phyloP scores from a whole-genome alignment of 306 rosid species.

The Prunus armeniaca region DNA sequence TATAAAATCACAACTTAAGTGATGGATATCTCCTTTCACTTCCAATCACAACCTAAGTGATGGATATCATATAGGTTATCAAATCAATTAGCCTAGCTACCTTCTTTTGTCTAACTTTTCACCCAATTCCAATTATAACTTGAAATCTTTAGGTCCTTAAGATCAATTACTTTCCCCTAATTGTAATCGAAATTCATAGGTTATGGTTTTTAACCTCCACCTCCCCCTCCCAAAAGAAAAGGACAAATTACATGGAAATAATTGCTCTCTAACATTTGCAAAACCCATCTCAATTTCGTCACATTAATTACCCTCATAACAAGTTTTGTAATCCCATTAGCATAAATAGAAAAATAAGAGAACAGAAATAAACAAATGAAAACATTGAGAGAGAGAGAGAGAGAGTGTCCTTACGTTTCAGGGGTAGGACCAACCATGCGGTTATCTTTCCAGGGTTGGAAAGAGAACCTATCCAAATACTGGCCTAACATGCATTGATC shows the following conservation, averaged over 20 bases:
- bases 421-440: too few species aligned
- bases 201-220: neutral
- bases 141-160: neutral
- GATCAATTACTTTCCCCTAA: neutral
- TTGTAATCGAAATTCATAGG: neutral
- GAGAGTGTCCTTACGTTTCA: too few species aligned
- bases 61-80: neutral
- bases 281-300: too few species aligned
- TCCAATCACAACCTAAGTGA: neutral
- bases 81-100: neutral
- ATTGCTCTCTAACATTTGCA: too few species aligned
- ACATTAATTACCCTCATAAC: too few species aligned
- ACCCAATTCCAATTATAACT: neutral
- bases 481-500: slow-evolving; percentile 37
- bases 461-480: slow-evolving; percentile 26
- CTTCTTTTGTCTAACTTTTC: too few species aligned
- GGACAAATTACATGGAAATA: too few species aligned
- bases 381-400: too few species aligned
- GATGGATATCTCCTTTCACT: neutral
- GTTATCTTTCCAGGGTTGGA: too few species aligned
- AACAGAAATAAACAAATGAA: too few species aligned
- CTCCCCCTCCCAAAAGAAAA: slow-evolving; percentile 1
- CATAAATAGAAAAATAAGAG: too few species aligned
- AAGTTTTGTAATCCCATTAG: too few species aligned
- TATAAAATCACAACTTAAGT: neutral